Conservation (phyloP, 257 asterid species). For the Nicotiana tomentosiformis region DNA sequence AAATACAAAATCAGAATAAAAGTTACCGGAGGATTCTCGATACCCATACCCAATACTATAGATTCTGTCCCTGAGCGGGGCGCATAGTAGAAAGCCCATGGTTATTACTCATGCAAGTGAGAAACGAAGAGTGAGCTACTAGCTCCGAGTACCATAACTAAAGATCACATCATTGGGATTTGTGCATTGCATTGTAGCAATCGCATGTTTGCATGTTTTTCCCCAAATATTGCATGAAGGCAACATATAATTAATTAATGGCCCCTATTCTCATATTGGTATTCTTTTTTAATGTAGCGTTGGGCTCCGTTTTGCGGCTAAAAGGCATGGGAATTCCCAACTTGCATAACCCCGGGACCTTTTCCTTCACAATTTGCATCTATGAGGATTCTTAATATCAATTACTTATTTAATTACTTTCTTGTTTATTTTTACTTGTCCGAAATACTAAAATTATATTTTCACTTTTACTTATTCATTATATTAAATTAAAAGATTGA, state of each 20-base stretch:
- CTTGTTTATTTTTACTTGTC: no score
- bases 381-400: not conserved
- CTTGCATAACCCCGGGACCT: not conserved
- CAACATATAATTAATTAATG: not conserved
- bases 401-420: no score
- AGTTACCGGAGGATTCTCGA: no score
- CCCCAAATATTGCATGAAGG: slow-evolving; percentile 5
- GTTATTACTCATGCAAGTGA: not conserved
- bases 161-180: not conserved
- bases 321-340: not conserved
- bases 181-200: not conserved
- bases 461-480: no score
- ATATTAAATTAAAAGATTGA: no score
- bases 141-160: not conserved
- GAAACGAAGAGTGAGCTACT: not conserved
- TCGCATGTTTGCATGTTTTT: slow-evolving; percentile 7
- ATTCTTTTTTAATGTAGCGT: not conserved
- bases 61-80: not conserved
- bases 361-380: slow-evolving; percentile 2
- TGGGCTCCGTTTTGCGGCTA: not conserved
- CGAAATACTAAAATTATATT: no score
- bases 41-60: no score
- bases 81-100: not conserved
- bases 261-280: not conserved
- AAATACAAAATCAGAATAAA: no score